These are phyloP conservation scores for Jatropha curcas DNA, from an alignment of 345 rosid genomes.

Conservation along the genomic window DNA sequence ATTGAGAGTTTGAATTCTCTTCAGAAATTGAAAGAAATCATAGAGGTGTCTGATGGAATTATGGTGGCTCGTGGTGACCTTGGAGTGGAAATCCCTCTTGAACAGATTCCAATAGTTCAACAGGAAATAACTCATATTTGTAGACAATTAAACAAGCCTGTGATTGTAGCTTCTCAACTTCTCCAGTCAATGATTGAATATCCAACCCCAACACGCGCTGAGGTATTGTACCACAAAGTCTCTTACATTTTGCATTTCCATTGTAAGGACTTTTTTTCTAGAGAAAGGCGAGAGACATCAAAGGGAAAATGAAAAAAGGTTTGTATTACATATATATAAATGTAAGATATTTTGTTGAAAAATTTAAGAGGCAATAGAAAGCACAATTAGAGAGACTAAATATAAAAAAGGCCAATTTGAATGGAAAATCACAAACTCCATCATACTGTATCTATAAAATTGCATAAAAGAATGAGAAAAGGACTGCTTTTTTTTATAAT, in stretches of 20 bases:
- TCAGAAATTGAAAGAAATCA: slow-evolving; percentile 55
- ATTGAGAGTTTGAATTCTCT: slow-evolving; percentile 68
- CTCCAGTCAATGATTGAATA: slow-evolving; percentile 79
- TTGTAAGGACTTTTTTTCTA: too few relatives aligned
- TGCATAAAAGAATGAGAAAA: background rate
- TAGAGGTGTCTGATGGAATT: slow-evolving; percentile 67
- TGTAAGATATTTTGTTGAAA: background rate
- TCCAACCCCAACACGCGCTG: slow-evolving; percentile 79
- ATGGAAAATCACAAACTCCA: background rate
- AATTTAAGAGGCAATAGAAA: background rate
- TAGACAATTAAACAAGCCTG: slow-evolving; percentile 69
- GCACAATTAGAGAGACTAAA: background rate
- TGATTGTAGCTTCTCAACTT: slow-evolving; percentile 73
- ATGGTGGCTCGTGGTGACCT: slow-evolving; percentile 83
- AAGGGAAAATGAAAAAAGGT: background rate
- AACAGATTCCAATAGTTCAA: slow-evolving; percentile 69
- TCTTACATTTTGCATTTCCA: background rate
- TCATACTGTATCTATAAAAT: background rate
- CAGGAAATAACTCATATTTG: slow-evolving; percentile 48
- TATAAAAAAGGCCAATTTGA: too few relatives aligned
- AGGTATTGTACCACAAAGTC: slow-evolving; percentile 36
- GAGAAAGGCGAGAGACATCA: background rate
- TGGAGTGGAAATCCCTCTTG: slow-evolving; percentile 69
- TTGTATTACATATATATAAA: too few relatives aligned
- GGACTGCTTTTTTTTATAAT: background rate